These are phyloP conservation scores for Salix arbutifolia DNA, from an alignment of 345 rosid genomes.

Conservation along the genomic window DNA sequence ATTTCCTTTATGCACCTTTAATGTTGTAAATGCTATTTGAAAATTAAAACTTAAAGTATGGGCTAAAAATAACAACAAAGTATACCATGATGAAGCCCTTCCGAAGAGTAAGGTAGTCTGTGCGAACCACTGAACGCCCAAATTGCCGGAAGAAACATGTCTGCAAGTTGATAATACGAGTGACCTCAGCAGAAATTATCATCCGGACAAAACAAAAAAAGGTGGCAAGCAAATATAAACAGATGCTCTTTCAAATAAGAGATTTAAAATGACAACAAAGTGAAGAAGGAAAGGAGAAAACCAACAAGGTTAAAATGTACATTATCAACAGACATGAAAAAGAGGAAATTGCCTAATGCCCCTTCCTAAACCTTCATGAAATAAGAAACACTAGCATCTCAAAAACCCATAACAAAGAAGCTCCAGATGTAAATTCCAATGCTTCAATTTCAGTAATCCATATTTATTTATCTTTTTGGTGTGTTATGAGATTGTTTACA, in stretches of 20 bases:
- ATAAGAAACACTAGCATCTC: background rate
- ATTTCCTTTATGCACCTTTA: background rate
- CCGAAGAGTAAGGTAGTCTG: constrained; percentile 83
- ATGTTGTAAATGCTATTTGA: background rate
- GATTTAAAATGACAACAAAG: background rate
- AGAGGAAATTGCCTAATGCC: no score
- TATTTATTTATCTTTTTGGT: background rate
- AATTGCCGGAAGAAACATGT: constrained; percentile 91
- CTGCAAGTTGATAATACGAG: constrained; percentile 40
- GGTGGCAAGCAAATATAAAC: background rate
- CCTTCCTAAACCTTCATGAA: background rate
- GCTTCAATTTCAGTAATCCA: background rate
- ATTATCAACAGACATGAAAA: background rate
- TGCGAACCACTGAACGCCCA: constrained; percentile 76
- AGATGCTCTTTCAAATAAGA: background rate
- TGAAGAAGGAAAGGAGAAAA: background rate
- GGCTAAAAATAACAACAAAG: constrained; percentile 4
- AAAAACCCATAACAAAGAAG: background rate
- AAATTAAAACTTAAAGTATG: background rate
- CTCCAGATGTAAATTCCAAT: background rate
- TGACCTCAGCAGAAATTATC: background rate
- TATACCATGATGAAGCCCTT: constrained; percentile 79
- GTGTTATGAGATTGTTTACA: background rate
- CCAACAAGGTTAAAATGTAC: background rate
- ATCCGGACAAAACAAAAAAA: background rate